phyloP scores from a whole-genome alignment of 805 yeast genomes.

The Wickerhamiella dianesei region DNA sequence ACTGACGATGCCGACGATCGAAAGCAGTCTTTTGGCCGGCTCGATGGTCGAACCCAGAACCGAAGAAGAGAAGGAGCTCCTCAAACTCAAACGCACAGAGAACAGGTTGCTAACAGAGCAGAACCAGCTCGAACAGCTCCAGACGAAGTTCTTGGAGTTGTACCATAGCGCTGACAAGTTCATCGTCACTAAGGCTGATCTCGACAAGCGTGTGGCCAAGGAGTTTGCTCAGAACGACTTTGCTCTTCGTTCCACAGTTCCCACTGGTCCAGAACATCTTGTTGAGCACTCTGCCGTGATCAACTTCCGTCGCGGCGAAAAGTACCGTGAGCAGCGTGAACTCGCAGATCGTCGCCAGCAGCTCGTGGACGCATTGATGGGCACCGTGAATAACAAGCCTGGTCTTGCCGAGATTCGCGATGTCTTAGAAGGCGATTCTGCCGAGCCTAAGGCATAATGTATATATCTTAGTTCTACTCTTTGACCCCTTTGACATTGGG shows the following conservation, averaged over 20 bases:
- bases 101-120: slow-evolving; percentile 50
- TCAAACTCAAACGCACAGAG: slow-evolving; percentile 47
- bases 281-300: neutral
- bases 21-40: slow-evolving; percentile 38
- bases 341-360: neutral
- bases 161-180: slow-evolving; percentile 31
- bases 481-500: neutral
- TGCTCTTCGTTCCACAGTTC: neutral
- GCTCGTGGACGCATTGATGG: neutral
- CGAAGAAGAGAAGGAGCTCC: slow-evolving; percentile 45
- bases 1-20: slow-evolving; percentile 71
- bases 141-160: slow-evolving; percentile 48
- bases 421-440: slow-evolving; percentile 10
- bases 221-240: slow-evolving; percentile 3
- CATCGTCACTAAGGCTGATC: slow-evolving; percentile 13
- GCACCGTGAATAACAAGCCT: slow-evolving; percentile 18
- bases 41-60: slow-evolving; percentile 66
- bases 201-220: slow-evolving; percentile 6
- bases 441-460: slow-evolving; percentile 2
- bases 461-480: neutral
- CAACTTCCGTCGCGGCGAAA: neutral
- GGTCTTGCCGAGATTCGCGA: slow-evolving; percentile 23
- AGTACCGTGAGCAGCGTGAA: neutral
- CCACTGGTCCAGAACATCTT: neutral
- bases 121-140: slow-evolving; percentile 37